Conservation (phyloP, 768 basidiomycete genomes). For the Paxillus rubicundulus region DNA sequence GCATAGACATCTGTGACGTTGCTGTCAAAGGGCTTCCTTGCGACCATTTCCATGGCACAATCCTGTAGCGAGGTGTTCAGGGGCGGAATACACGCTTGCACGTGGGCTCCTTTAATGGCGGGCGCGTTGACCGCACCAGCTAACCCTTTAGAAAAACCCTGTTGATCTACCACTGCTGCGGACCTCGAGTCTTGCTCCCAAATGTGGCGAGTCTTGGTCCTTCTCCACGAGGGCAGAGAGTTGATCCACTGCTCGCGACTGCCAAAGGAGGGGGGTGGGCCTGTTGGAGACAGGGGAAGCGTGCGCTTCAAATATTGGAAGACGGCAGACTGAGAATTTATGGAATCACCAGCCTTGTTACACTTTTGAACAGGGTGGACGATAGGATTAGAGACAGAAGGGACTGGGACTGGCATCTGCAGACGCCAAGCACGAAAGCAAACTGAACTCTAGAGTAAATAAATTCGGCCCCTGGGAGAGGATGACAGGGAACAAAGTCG, state of each 20-base stretch:
- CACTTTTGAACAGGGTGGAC: slow-evolving; percentile 69
- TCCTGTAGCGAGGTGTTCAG: slow-evolving; percentile 28
- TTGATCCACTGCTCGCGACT: slow-evolving; percentile 73
- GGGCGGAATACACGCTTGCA: slow-evolving; percentile 87
- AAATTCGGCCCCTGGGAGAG: slow-evolving; percentile 39
- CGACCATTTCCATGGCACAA: slow-evolving; percentile 13
- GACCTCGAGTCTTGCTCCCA: slow-evolving; percentile 54
- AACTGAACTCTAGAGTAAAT: slow-evolving; percentile 42
- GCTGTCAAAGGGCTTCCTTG: slow-evolving; percentile 15
- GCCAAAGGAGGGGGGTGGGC: slow-evolving; percentile 61
- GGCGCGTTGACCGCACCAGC: slow-evolving; percentile 71
- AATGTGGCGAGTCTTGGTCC: slow-evolving; percentile 61
- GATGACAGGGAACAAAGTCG: slow-evolving; percentile 49
- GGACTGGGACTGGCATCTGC: slow-evolving; percentile 90
- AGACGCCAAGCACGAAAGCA: slow-evolving; percentile 39
- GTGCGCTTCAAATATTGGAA: slow-evolving; percentile 56
- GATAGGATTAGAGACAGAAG: slow-evolving; percentile 52
- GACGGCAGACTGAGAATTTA: slow-evolving; percentile 38
- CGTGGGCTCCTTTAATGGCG: slow-evolving; percentile 83
- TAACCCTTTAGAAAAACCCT: slow-evolving; percentile 76
- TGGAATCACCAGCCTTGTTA: slow-evolving; percentile 41
- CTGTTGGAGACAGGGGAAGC: slow-evolving; percentile 57
- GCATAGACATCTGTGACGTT: slow-evolving; percentile 2
- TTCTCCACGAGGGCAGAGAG: slow-evolving; percentile 70
- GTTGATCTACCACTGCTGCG: slow-evolving; percentile 25